Base-by-base conservation (phyloP, 2,329 filamentous ascomycete species). In the Nannizziopsis arthrosporioides region DNA sequence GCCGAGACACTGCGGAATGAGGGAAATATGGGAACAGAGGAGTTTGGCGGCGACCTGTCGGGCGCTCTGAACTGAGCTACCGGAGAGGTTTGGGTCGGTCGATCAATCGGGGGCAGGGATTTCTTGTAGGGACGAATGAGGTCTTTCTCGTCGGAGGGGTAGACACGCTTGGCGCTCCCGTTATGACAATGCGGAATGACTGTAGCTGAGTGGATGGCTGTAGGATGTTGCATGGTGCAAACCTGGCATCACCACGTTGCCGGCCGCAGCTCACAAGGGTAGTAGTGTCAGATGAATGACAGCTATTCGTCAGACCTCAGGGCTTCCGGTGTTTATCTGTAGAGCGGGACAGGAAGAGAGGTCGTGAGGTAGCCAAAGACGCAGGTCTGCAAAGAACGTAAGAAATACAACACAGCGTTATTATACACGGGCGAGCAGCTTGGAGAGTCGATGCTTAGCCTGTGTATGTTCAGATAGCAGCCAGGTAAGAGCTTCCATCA, bases 1-100 rank as follows among this genome's bases (percentile, higher is more conserved):
- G 90, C 90, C 64, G 85, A 93, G 55, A 96, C 90, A 64, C 89
- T 90, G 58, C 85, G 81, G 61, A 90, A 90, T 55, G 70, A 68
- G 7, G 70, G 69, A 39, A 67, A 66, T 41, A 57, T 58, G 19
- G 61, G 54, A 27, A 27, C 22, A 53, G 44, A 52, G 35, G 53
- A 54, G 42, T 47, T 59, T 54, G 47, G 56, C 48, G 22, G 59
- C 31, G 40, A 17, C 18, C 44, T 47, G 10, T 46, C 44, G 35
- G 55, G 54, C 30, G 54, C 52, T 27, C 56, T 42, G 14, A 35
- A 40, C 22, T 27, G 22, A 14, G 41, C 38, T 27, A 47, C 38
- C 18, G 37, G 32, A 30, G 45, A 42, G 2, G 22, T 47, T 12
- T 36, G 37, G 11, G 45, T 14, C 22, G 45, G 45, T 8, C 30